phyloP scores from a whole-genome alignment of 768 basidiomycete species.

The Macrolepiota fuliginosa region DNA sequence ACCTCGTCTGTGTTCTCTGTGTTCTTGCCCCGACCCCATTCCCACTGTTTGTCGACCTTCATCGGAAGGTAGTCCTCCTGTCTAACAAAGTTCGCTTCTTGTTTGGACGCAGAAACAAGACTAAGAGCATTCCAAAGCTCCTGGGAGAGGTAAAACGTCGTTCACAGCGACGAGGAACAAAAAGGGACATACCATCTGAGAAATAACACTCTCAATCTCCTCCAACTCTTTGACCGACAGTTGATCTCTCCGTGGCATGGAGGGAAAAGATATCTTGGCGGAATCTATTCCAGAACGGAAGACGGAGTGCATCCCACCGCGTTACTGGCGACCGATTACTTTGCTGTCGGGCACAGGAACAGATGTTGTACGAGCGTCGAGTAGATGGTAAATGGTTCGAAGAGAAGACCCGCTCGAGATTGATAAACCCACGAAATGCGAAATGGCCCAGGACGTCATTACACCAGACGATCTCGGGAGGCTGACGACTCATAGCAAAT shows the following conservation, averaged over 20 bases:
- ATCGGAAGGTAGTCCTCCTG: too few species aligned
- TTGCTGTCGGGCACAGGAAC: neutral
- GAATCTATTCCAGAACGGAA: neutral
- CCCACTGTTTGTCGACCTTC: neutral
- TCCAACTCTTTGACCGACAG: neutral
- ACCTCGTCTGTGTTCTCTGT: neutral
- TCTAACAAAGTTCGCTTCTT: neutral
- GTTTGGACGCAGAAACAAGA: neutral
- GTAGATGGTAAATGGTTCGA: neutral
- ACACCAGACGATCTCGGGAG: neutral
- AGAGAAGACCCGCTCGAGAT: neutral
- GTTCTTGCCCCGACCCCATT: neutral
- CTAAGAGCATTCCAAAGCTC: conserved; percentile 2
- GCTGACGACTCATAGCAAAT: neutral
- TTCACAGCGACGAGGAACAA: neutral
- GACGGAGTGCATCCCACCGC: neutral
- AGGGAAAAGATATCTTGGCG: conserved; percentile 2
- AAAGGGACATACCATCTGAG: neutral
- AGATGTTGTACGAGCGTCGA: neutral
- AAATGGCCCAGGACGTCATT: neutral
- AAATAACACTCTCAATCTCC: neutral
- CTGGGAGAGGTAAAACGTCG: neutral
- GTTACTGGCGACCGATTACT: neutral
- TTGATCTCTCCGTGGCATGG: neutral
- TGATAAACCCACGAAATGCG: neutral